Evolutionary conservation across 2,329 filamentous ascomycete genomes (phyloP).

Genomic region (Hymenoscyphus albidus): DNA sequence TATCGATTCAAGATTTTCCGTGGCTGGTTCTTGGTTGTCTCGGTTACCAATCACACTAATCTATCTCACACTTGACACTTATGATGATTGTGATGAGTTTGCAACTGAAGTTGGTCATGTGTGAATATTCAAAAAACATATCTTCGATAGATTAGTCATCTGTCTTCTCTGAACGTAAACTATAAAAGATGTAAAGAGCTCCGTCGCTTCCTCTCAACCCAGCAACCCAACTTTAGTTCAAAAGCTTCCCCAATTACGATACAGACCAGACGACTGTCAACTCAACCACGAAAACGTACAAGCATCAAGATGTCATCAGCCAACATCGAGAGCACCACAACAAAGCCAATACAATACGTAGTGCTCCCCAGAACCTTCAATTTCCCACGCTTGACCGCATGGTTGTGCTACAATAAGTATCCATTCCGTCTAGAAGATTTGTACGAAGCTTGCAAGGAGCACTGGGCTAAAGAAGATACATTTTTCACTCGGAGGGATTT

Average conservation of each 20-base stretch:
- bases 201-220: neutral
- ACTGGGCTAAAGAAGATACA: neutral
- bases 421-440: neutral
- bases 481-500: neutral
- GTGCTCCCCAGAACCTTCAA: neutral
- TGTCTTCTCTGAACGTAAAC: too few relatives aligned
- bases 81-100: neutral
- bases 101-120: neutral
- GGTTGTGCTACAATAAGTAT: neutral
- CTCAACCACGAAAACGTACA: neutral
- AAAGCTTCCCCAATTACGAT: neutral
- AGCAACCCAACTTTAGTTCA: too few relatives aligned
- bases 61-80: neutral
- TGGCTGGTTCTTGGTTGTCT: neutral
- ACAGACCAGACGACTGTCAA: neutral
- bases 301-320: neutral
- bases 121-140: neutral
- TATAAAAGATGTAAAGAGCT: neutral
- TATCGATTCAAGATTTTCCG: neutral
- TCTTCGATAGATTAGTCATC: neutral
- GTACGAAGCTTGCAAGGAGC: neutral
- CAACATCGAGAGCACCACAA: neutral
- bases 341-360: neutral
- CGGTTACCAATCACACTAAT: neutral
- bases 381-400: neutral